A percentile compares a stretch with the other conserved stretches of the same genome.
Evolutionary conservation across 768 basidiomycete species (phyloP).

Genomic region (Naganishia randhawae): DNA sequence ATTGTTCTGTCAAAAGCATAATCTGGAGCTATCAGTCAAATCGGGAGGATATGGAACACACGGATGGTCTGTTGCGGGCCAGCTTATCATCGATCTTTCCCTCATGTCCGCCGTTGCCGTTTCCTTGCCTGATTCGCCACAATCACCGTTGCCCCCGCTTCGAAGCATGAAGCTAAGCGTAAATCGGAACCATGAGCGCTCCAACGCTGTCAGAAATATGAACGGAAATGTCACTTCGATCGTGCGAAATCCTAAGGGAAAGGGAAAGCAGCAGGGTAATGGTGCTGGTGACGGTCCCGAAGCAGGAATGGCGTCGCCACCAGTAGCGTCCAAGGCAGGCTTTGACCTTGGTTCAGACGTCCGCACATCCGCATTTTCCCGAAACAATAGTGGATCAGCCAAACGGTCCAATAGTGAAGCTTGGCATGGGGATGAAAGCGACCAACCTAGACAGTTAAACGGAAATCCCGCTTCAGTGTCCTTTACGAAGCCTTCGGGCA

Average conservation of each 20-base stretch:
- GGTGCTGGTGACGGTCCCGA: constrained; percentile 10
- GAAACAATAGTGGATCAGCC: neutral
- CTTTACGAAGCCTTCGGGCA: neutral
- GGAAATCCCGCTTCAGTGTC: neutral
- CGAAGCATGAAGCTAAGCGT: constrained; percentile 20
- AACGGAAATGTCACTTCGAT: constrained; percentile 5
- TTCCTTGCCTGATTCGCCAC: constrained; percentile 50
- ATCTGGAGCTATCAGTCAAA: constrained; percentile 72
- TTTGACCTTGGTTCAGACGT: neutral
- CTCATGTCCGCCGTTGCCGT: constrained; percentile 66
- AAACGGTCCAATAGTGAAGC: constrained; percentile 11
- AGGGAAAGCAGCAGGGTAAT: constrained; percentile 17
- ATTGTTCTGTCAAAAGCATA: constrained; percentile 68
- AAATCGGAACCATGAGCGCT: constrained; percentile 5
- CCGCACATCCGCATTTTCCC: neutral
- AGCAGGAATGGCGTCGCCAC: constrained; percentile 19
- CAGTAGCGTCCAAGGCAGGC: constrained; percentile 7
- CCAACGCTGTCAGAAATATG: constrained; percentile 12
- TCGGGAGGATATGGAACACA: constrained; percentile 88
- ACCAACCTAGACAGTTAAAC: neutral
- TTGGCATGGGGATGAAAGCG: constrained; percentile 9
- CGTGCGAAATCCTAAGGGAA: constrained; percentile 5
- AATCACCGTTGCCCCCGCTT: constrained; percentile 5
- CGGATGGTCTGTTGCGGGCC: constrained; percentile 82
- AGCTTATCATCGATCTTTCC: constrained; percentile 76